Percentiles rank a stretch among this genome's conserved stretches.
These are phyloP conservation scores for Exobasidium cylindrosporum DNA, from an alignment of 1,284 basidiomycete species.

Conservation along the genomic window DNA sequence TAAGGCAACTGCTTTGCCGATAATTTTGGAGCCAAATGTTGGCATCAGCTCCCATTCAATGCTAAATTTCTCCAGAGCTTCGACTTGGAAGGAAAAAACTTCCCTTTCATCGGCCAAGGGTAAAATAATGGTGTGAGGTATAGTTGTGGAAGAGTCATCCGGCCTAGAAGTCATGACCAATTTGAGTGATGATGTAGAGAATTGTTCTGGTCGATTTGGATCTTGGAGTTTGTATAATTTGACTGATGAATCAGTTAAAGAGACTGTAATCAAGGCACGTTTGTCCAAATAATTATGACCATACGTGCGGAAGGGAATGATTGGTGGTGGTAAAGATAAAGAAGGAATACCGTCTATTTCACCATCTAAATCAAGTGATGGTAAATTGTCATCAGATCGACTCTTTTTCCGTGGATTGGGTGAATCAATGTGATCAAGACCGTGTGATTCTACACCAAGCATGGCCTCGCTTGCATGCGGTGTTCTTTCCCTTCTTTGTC, in stretches of 20 bases:
- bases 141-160: slow-evolving; percentile 69
- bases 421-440: not conserved
- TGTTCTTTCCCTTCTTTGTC: not conserved
- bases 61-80: slow-evolving; percentile 68
- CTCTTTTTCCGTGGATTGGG: slow-evolving; percentile 3
- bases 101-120: slow-evolving; percentile 78
- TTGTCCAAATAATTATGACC: slow-evolving; percentile 67
- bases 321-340: slow-evolving; percentile 89
- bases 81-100: slow-evolving; percentile 85
- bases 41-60: slow-evolving; percentile 95
- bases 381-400: slow-evolving; percentile 6
- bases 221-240: slow-evolving; percentile 49
- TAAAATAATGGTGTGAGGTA: slow-evolving; percentile 62
- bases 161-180: slow-evolving; percentile 83
- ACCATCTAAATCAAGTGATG: slow-evolving; percentile 42
- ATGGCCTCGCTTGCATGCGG: slow-evolving; percentile 3
- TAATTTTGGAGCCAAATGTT: slow-evolving; percentile 96
- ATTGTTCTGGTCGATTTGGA: slow-evolving; percentile 51
- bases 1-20: slow-evolving; percentile 85
- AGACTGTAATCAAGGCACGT: slow-evolving; percentile 80
- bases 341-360: slow-evolving; percentile 83
- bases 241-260: slow-evolving; percentile 56
- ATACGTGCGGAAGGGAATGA: slow-evolving; percentile 72
- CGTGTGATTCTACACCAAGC: not conserved
- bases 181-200: slow-evolving; percentile 72